Evolutionary conservation across 1,139 yeast species (phyloP), one percentile per base, ranked within the genome.

Genomic region (Yamadazyma oceani): DNA sequence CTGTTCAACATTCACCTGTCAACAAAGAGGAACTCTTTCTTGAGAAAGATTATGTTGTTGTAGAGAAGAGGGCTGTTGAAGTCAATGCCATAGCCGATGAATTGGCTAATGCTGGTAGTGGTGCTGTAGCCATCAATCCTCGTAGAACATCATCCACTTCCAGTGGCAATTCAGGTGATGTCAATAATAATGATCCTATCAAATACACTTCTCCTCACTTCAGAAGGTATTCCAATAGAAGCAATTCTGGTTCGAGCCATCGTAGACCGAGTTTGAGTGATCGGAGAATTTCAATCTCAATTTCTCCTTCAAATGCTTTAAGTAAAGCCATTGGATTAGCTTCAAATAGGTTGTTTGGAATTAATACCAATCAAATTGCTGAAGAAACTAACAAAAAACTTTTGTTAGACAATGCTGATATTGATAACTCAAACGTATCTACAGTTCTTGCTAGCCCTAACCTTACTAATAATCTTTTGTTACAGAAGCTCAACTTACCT

Each of bases 1-100:
- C 31, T 9, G 14, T 24, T 16, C 36, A 36, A 5, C 26, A 25
- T 5, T 30, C 38, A 2, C 9, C 34, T 12, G 23, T 38, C 11
- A 52, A 54, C 35, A 58, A 54, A 30, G 70, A 75, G 17, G 82
- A 78, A 34, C 56, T 74, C 12, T 64, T 72, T 26, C 64, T 82
- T 39, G 95, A 85, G 49, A 80, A 79, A 46, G 97, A 89, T 53
- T 92, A 92, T 52, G 97, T 92, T 32, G 95, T 92, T 27, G 92
- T 92, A 17, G 97, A 92, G 58, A 90, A 89, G 59, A 75, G 95
- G 37, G 88, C 94, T 0, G 97, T 92, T 4, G 97, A 92, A 58
- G 95, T 92, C 9, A 92, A 92, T 63, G 94, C 96, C 1, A 69
- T 92, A 40, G 97, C 97, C 8, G 97, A 92, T 60, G 95, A 89